Evolutionary conservation across 1,284 basidiomycete genomes (phyloP).

Genomic region (Rhizoctonia solani): DNA sequence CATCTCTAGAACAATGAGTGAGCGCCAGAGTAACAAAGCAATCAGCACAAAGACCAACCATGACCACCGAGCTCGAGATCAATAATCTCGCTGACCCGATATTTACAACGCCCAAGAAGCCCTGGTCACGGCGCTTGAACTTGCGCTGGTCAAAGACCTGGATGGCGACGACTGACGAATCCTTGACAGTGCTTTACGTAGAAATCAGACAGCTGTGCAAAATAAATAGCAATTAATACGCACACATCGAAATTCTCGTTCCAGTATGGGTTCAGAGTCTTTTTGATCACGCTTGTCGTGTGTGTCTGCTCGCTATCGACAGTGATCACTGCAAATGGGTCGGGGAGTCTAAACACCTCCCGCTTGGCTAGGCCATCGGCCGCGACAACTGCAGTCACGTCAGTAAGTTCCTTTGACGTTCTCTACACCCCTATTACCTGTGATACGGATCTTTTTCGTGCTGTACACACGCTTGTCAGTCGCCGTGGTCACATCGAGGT

Average conservation of each 20-base stretch:
- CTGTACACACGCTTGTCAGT: slow-evolving; percentile 37
- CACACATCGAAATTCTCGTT: slow-evolving; percentile 94
- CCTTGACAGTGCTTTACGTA: slow-evolving; percentile 72
- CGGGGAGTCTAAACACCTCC: slow-evolving; percentile 88
- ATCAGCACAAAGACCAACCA: slow-evolving; percentile 49
- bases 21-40: too few species aligned
- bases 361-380: slow-evolving; percentile 88
- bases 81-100: slow-evolving; percentile 87
- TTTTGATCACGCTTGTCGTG: slow-evolving; percentile 88
- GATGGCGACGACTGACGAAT: slow-evolving; percentile 88
- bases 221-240: slow-evolving; percentile 42
- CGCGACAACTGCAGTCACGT: slow-evolving; percentile 68
- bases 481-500: background rate
- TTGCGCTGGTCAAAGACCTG: slow-evolving; percentile 98
- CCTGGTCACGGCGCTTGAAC: slow-evolving; percentile 94
- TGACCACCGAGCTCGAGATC: slow-evolving; percentile 89
- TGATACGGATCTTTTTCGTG: slow-evolving; percentile 46
- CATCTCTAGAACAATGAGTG: slow-evolving; percentile 62
- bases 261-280: slow-evolving; percentile 91
- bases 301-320: slow-evolving; percentile 94
- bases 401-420: background rate
- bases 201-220: background rate
- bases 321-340: slow-evolving; percentile 93
- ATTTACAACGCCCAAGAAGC: slow-evolving; percentile 93
- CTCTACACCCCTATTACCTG: too few species aligned